Base-by-base conservation (phyloP, 306 rosid species). In the Vigna nakashimae region DNA sequence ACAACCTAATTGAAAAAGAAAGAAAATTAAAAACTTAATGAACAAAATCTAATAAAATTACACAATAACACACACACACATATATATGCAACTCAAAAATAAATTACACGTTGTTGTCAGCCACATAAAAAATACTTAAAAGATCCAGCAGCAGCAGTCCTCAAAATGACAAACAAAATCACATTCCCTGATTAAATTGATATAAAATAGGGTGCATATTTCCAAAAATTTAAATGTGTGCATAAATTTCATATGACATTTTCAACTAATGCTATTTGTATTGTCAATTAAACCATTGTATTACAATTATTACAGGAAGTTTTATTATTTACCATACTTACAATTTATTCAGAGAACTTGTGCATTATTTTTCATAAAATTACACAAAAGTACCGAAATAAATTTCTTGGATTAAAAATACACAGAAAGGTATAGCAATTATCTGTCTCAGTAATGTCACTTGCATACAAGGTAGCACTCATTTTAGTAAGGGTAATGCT, bases 1-100 rank as follows among this genome's bases (percentile, higher is more conserved):
- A 96, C 99, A 84, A 87, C 97, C 99, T 96, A 71, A 38, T 40
- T 24, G 43, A 53, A 72, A 52, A 72, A 13, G 30, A 12, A 40
- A 55, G 3, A 45, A 7, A 45, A 1, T 17, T 42, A 59, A 2
- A 79, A 77, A 11, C 59, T 13, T 56, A 48, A 12, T 24, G 50
- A 58, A 43, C 20, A 26, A 4, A 59, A 53, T 58, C 63, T 77
- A 20, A 45, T 30, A 40, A 75, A 73, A 36, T 24, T 42, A 81
- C 18, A 28, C 32, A 28, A 0, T 3, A 4, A 28, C 32, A 28
- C 32, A 28, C 4, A 28, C 4, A 4, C 0, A 30, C 0, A 3
- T 0, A 75, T 26, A 11, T 40, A 76, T 28, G 56, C 34, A 15
- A 71, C 34, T 58, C 17, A 22, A 76, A 65, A 84, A 53, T 43